Evolutionary conservation across 1,284 basidiomycete species (phyloP).

Genomic region (Ceratobasidium sp.): DNA sequence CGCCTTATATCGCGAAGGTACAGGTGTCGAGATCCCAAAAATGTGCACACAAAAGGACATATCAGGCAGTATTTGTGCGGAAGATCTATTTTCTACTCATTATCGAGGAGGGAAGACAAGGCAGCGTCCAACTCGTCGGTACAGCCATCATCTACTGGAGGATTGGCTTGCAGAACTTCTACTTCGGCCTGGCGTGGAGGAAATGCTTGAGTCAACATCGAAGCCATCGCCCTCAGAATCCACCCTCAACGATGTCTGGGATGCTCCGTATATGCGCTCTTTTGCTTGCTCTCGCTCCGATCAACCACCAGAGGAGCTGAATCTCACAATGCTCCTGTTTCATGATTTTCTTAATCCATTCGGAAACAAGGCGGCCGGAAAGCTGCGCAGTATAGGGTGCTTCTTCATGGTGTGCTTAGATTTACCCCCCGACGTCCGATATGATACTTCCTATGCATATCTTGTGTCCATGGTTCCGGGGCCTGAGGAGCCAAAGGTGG

Average conservation of each 20-base stretch:
- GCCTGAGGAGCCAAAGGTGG: neutral
- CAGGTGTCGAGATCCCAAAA: too few species aligned
- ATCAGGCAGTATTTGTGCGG: too few species aligned
- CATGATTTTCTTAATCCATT: conserved; percentile 41
- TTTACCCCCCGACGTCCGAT: conserved; percentile 45
- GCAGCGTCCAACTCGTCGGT: neutral
- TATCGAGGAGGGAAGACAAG: too few species aligned
- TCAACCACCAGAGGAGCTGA: neutral
- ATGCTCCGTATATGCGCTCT: neutral
- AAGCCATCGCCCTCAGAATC: neutral
- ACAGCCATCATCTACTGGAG: neutral
- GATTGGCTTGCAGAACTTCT: neutral
- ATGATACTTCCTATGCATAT: conserved; percentile 45
- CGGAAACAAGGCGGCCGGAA: conserved; percentile 6
- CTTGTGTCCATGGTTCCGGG: neutral
- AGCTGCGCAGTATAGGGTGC: conserved; percentile 31
- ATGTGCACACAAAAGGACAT: too few species aligned
- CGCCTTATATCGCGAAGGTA: neutral
- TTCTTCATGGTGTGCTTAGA: conserved; percentile 41
- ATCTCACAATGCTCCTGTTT: neutral
- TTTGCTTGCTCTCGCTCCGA: neutral
- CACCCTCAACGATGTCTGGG: neutral
- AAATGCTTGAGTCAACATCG: neutral
- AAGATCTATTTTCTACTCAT: too few species aligned
- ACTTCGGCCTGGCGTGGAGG: neutral